These are phyloP conservation scores for Lindgomyces ingoldianus DNA, from an alignment of 495 filamentous ascomycete genomes.

Conservation along the genomic window DNA sequence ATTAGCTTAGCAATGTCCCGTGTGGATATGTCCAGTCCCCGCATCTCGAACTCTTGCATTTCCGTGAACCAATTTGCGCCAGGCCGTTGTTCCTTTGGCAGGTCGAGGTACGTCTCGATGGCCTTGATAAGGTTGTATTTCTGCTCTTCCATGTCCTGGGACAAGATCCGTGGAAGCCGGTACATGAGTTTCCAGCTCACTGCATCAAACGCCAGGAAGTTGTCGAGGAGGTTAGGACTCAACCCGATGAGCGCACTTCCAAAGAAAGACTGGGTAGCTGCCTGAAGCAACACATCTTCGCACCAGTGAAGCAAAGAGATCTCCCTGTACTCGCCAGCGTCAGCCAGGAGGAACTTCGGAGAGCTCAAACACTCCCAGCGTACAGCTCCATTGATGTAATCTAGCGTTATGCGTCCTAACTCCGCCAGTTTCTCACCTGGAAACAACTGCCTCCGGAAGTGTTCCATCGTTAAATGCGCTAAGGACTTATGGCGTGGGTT, in stretches of 20 bases:
- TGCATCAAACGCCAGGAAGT: constrained; percentile 7
- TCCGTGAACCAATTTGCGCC: not conserved
- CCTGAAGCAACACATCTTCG: constrained; percentile 1
- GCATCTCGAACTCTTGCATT: not conserved
- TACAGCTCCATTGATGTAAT: not conserved
- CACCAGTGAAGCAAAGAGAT: constrained; percentile 1
- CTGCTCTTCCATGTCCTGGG: not conserved
- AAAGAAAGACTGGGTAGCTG: constrained; percentile 10
- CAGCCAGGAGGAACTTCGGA: not conserved
- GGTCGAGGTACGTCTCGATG: not conserved
- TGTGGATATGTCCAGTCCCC: not conserved
- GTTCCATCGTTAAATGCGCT: not conserved
- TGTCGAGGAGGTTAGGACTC: not conserved
- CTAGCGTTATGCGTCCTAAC: not conserved
- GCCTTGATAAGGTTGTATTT: not conserved
- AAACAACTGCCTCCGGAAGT: not conserved
- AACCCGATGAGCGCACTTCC: not conserved
- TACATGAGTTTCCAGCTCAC: constrained; percentile 20
- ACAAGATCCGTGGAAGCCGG: not conserved
- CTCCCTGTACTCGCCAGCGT: not conserved
- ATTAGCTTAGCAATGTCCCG: not conserved
- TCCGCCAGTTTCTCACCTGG: not conserved
- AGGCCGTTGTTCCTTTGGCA: not conserved
- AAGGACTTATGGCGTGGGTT: not conserved
- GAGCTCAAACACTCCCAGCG: not conserved